Evolutionary conservation across 768 basidiomycete species (phyloP).

Genomic region (Tulasnella sp.): DNA sequence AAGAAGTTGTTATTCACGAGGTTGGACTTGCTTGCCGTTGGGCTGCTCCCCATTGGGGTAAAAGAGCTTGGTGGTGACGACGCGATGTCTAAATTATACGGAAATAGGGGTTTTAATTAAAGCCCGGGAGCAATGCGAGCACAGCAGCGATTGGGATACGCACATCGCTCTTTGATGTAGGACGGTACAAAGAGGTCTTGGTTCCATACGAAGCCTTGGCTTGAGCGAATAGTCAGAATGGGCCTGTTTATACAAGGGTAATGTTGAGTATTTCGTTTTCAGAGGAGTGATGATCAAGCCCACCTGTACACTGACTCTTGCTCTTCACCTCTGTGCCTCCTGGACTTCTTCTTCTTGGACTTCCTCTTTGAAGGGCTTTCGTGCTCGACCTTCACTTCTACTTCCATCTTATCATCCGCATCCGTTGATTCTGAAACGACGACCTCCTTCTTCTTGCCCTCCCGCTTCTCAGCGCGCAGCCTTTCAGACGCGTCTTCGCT

Average conservation of each 20-base stretch:
- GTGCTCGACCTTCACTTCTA: conserved; percentile 25
- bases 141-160: conserved; percentile 28
- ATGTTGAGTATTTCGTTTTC: no score
- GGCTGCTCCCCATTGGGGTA: background rate
- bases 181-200: conserved; percentile 85
- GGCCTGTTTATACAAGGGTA: conserved; percentile 65
- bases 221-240: conserved; percentile 75
- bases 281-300: conserved; percentile 31
- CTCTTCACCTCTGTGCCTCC: conserved; percentile 43
- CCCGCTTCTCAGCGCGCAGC: conserved; percentile 5
- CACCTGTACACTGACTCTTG: conserved; percentile 45
- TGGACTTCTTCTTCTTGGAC: conserved; percentile 17
- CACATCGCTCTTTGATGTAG: conserved; percentile 84
- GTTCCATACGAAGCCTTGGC: conserved; percentile 87
- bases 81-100: conserved; percentile 46
- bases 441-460: conserved; percentile 15
- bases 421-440: conserved; percentile 29
- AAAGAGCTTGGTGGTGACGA: conserved; percentile 65
- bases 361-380: conserved; percentile 24
- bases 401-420: conserved; percentile 19
- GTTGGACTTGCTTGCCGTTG: background rate
- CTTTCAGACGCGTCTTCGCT: background rate
- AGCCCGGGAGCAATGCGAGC: conserved; percentile 7
- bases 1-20: conserved; percentile 8
- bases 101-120: conserved; percentile 17